Conservation (phyloP, 1,284 basidiomycete genomes). For the Austroboletus niveus region DNA sequence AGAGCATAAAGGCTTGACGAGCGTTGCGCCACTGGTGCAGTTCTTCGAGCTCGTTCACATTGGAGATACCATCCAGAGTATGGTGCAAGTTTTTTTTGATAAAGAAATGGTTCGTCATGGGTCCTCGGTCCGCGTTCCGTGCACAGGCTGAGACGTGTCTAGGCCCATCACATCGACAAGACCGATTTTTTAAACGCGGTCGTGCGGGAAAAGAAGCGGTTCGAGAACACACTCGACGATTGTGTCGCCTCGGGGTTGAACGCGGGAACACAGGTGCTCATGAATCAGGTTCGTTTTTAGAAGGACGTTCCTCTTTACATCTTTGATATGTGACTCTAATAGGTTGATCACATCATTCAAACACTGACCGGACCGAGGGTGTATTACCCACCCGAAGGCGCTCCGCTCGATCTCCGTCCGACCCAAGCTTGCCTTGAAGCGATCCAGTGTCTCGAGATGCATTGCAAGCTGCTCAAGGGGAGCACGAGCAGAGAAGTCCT, state of each 20-base stretch:
- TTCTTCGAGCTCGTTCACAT: conserved; percentile 98
- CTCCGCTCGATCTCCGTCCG: conserved; percentile 74
- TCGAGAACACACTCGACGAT: conserved; percentile 90
- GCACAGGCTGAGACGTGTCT: not conserved
- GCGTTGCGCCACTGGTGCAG: conserved; percentile 89
- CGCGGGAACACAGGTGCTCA: conserved; percentile 91
- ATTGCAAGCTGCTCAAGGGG: conserved; percentile 88
- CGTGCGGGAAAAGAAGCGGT: conserved; percentile 94
- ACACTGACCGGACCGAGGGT: conserved; percentile 83
- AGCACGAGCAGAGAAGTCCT: conserved; percentile 95
- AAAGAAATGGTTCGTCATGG: conserved; percentile 73
- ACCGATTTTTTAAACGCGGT: conserved; percentile 94
- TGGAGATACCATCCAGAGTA: conserved; percentile 95
- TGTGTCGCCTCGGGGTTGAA: conserved; percentile 91
- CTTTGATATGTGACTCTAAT: not conserved
- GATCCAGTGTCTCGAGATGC: conserved; percentile 82
- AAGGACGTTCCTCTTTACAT: not conserved
- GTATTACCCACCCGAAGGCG: conserved; percentile 85
- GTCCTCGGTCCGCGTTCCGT: not conserved
- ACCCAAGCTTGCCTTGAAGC: conserved; percentile 86
- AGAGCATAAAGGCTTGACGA: conserved; percentile 74
- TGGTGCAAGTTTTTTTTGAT: conserved; percentile 98
- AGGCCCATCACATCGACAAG: conserved; percentile 85
- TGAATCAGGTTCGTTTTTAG: conserved; percentile 75
- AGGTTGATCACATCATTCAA: conserved; percentile 92